These are phyloP conservation scores for Pseudoneurospora amorphoporcata DNA, from an alignment of 495 filamentous ascomycete genomes.

Conservation along the genomic window DNA sequence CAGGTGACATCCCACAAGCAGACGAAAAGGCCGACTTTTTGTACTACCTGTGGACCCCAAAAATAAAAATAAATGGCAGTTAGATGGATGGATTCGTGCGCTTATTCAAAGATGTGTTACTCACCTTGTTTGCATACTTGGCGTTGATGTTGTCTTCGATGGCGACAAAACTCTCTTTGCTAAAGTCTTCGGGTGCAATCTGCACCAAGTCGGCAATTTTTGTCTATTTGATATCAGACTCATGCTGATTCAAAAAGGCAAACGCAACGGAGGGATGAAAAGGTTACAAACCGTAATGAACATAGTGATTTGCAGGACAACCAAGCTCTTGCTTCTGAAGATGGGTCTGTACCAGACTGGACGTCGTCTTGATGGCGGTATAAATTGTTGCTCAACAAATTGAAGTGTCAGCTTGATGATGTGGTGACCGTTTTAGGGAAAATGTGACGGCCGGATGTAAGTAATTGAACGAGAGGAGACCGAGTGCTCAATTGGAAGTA, in stretches of 20 bases:
- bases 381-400: background rate
- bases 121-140: conserved; percentile 88
- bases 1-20: conserved; percentile 79
- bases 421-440: background rate
- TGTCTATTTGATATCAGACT: conserved; percentile 28
- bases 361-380: background rate
- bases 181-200: conserved; percentile 77
- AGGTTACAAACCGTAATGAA: background rate
- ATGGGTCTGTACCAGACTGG: background rate
- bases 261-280: background rate
- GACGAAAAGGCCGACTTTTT: conserved; percentile 82
- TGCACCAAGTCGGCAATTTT: conserved; percentile 84
- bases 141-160: conserved; percentile 91
- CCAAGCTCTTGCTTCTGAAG: background rate
- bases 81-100: background rate
- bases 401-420: background rate
- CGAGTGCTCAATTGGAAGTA: background rate
- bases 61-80: background rate
- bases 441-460: background rate
- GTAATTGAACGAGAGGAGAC: background rate
- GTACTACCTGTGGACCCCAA: conserved; percentile 23
- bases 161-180: conserved; percentile 62
- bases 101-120: conserved; percentile 3
- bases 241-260: background rate
- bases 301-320: background rate